A percentile compares a stretch with the other conserved stretches of the same genome.
Evolutionary conservation across 805 yeast species (phyloP).

Genomic region (Saccharomyces kudriavzevii): DNA sequence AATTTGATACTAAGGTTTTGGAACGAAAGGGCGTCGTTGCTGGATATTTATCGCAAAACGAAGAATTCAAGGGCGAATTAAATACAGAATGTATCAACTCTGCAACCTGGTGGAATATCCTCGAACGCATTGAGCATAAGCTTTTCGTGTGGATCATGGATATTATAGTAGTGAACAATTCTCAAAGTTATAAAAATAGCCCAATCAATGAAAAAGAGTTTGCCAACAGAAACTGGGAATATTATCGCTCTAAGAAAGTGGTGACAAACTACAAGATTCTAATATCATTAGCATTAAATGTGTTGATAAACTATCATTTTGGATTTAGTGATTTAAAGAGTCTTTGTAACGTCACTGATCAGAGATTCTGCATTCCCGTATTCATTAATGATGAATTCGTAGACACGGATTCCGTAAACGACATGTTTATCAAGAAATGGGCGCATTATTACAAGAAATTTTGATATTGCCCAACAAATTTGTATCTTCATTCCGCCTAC

Average conservation of each 20-base stretch:
- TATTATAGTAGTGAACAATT: constrained; percentile 26
- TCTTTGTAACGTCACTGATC: constrained; percentile 20
- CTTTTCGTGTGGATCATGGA: constrained; percentile 31
- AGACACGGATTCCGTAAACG: constrained; percentile 17
- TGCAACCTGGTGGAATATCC: constrained; percentile 28
- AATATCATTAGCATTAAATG: constrained; percentile 34
- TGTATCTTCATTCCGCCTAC: background rate
- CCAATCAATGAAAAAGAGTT: constrained; percentile 22
- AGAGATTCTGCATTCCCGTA: constrained; percentile 24
- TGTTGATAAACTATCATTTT: constrained; percentile 43
- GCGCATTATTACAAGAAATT: constrained; percentile 28
- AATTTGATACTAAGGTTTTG: constrained; percentile 25
- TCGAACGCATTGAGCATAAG: constrained; percentile 27
- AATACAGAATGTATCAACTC: constrained; percentile 24
- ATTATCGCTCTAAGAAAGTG: constrained; percentile 29
- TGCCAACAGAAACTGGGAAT: constrained; percentile 24
- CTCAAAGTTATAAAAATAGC: constrained; percentile 31
- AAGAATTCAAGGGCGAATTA: constrained; percentile 29
- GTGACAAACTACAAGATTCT: constrained; percentile 35
- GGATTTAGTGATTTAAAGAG: constrained; percentile 36
- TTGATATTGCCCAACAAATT: constrained; percentile 3
- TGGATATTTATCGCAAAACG: constrained; percentile 22
- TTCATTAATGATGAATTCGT: constrained; percentile 16
- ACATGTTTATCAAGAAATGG: constrained; percentile 30
- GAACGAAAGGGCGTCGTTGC: constrained; percentile 31